phyloP scores from a whole-genome alignment of 371 early-diverging fungal species.

The Rhizomucor miehei region DNA sequence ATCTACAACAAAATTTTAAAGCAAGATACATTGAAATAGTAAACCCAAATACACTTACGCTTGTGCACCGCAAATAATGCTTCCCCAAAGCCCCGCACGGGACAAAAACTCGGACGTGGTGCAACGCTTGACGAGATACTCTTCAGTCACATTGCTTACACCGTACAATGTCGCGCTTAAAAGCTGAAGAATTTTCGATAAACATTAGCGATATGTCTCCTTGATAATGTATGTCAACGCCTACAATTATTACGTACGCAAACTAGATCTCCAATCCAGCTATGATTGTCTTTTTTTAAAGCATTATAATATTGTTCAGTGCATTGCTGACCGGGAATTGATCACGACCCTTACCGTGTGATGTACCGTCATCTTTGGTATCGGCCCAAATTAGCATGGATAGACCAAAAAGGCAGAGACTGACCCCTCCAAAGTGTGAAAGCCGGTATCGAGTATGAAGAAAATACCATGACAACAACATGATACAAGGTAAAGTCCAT shows the following conservation, averaged over 20 bases:
- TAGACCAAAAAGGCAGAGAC: slow-evolving; percentile 29
- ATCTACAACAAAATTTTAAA: slow-evolving; percentile 3
- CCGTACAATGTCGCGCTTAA: slow-evolving; percentile 42
- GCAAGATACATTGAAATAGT: too few species aligned
- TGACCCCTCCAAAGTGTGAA: slow-evolving; percentile 27
- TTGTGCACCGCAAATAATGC: slow-evolving; percentile 28
- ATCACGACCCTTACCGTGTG: slow-evolving; percentile 13
- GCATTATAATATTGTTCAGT: not conserved
- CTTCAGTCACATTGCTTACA: slow-evolving; percentile 43
- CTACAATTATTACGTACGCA: too few species aligned
- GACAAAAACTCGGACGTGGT: slow-evolving; percentile 29
- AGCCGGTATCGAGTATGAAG: slow-evolving; percentile 23
- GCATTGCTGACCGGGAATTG: too few species aligned
- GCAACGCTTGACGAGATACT: slow-evolving; percentile 35
- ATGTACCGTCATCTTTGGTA: slow-evolving; percentile 13
- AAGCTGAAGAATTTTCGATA: slow-evolving; percentile 17
- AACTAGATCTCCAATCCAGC: slow-evolving; percentile 45
- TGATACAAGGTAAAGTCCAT: slow-evolving; percentile 46
- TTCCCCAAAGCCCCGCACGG: slow-evolving; percentile 33
- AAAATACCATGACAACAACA: slow-evolving; percentile 32
- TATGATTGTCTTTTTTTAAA: slow-evolving; percentile 27
- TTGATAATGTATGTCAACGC: too few species aligned
- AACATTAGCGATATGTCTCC: too few species aligned
- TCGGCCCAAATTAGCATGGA: slow-evolving; percentile 37
- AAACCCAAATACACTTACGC: slow-evolving; percentile 26